Conservation (phyloP, 768 basidiomycete genomes). For the Omphalotus guepiniiformis region DNA sequence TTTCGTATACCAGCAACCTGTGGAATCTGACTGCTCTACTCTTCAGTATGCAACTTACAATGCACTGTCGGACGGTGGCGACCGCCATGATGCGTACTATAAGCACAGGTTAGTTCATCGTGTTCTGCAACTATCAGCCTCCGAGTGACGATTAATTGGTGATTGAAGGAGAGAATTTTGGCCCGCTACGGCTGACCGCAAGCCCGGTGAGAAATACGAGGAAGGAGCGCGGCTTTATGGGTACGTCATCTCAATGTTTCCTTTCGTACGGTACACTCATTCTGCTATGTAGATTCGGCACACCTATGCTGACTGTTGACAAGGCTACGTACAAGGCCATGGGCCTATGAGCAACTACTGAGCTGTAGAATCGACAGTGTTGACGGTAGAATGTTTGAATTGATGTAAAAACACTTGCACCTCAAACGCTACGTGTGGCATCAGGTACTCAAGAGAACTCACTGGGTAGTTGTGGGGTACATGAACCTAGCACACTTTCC, state of each 20-base stretch:
- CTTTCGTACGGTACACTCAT: too few species aligned
- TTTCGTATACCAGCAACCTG: neutral
- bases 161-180: slow-evolving; percentile 12
- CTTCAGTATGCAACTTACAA: slow-evolving; percentile 14
- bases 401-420: too few species aligned
- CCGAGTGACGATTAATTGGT: neutral
- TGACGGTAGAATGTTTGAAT: too few species aligned
- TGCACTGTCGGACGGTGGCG: slow-evolving; percentile 5
- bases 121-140: neutral
- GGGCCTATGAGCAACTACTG: slow-evolving; percentile 11
- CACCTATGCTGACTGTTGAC: slow-evolving; percentile 13
- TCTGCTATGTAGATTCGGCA: slow-evolving; percentile 5
- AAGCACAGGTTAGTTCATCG: slow-evolving; percentile 1
- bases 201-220: slow-evolving; percentile 12
- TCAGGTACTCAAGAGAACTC: too few species aligned
- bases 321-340: slow-evolving; percentile 7
- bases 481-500: too few species aligned
- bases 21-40: neutral
- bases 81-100: slow-evolving; percentile 12
- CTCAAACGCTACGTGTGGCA: too few species aligned
- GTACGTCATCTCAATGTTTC: neutral
- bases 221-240: slow-evolving; percentile 13
- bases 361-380: too few species aligned
- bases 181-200: slow-evolving; percentile 14
- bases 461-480: too few species aligned